Evolutionary conservation across 331 rosid species (phyloP), one percentile per base, ranked within the genome.

Genomic region (Malus hybrid): DNA sequence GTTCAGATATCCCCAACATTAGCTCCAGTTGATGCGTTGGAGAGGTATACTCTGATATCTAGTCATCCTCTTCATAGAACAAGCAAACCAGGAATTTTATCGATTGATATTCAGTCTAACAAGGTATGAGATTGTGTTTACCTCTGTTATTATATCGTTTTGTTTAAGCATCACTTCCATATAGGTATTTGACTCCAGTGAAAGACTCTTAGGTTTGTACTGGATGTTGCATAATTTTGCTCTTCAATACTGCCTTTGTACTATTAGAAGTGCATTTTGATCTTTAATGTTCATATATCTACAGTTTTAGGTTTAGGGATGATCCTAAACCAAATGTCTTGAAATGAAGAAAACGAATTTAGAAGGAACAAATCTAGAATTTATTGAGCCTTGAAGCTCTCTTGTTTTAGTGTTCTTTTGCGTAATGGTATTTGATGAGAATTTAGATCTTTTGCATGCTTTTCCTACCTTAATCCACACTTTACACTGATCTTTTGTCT

Each of bases 51-150:
- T 44, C 99, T 90, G 82, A 95, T 92, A 81, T 92, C 99, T 71
- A 95, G 99, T 69, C 99, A 95, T 42, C 99, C 99, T 62, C 87
- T 95, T 68, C 97, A 95, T 83, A 95, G 92, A 87, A 95, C 99
- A 24, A 95, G 66, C 93, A 95, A 92, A 82, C 99, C 96, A 44
- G 99, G 99, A 70, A 88, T 95, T 83, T 64, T 74, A 77, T 89
- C 93, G 71, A 83, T 95, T 70, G 99, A 95, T 83, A 85, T 95
- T 74, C 87, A 87, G 78, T 62, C 81, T 72, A 78, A 87, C 32
- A 95, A 92, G 99, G 99, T 92, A 71, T 34, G 67, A 28, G 48
- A 33, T 74, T 79, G 29, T 42, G 27, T 14, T 34, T 20, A 13
- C 44, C 15, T 16, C 20, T 1, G 9, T 5, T 22, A 10, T 27